Conservation (phyloP, 805 yeast genomes). For the Pichia membranifaciens region DNA sequence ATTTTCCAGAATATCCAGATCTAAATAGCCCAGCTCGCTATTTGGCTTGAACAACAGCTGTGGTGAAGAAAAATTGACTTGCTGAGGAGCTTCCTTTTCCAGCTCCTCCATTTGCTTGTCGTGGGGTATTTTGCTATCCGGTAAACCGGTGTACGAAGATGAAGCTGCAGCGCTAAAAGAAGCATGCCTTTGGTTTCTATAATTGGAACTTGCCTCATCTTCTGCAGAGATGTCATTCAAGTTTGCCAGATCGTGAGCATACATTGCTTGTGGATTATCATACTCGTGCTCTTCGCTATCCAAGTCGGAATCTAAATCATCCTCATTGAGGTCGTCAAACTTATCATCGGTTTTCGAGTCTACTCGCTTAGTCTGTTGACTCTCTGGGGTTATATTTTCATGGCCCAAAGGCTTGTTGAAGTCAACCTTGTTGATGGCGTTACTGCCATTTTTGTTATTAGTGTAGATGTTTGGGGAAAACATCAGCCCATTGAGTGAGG, state of each 20-base stretch:
- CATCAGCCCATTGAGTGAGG: slow-evolving; percentile 8
- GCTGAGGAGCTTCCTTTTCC: slow-evolving; percentile 47
- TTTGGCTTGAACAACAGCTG: slow-evolving; percentile 36
- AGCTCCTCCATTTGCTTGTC: slow-evolving; percentile 12
- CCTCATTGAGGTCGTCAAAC: slow-evolving; percentile 13
- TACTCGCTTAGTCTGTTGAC: slow-evolving; percentile 3
- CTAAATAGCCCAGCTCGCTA: slow-evolving; percentile 29
- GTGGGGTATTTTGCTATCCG: slow-evolving; percentile 9
- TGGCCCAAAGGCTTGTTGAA: slow-evolving; percentile 2
- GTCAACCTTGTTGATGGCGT: not conserved
- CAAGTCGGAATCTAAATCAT: slow-evolving; percentile 12
- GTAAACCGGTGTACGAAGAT: slow-evolving; percentile 47
- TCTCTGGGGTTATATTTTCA: slow-evolving; percentile 10
- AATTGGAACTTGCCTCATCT: slow-evolving; percentile 11
- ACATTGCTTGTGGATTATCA: slow-evolving; percentile 15
- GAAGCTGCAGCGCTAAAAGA: slow-evolving; percentile 65
- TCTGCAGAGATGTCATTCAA: not conserved
- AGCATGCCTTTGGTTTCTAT: slow-evolving; percentile 39
- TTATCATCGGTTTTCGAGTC: slow-evolving; percentile 1
- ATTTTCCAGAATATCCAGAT: slow-evolving; percentile 26
- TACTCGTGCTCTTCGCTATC: slow-evolving; percentile 13
- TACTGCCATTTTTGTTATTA: not conserved
- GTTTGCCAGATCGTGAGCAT: slow-evolving; percentile 7
- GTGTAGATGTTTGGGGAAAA: slow-evolving; percentile 7
- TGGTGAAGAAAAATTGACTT: slow-evolving; percentile 79